phyloP scores from a whole-genome alignment of 176 grass and related monocot species.

The Oropetium thomaeum region DNA sequence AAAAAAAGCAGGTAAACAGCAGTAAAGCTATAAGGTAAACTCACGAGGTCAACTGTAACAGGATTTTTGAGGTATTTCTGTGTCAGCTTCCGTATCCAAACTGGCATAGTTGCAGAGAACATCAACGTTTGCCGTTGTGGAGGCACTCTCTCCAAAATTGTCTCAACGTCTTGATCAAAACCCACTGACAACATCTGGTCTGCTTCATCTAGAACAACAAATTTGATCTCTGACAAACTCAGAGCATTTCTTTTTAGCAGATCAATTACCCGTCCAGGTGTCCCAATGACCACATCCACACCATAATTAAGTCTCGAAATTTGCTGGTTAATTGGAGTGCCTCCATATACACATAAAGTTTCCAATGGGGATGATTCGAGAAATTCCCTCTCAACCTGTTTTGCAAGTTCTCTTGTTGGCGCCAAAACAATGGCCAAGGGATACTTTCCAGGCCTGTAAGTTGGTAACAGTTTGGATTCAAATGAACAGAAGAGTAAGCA shows the following conservation, averaged over 20 bases:
- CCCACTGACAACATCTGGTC: constrained; percentile 98
- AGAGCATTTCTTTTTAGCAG: constrained; percentile 74
- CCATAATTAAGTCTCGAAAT: constrained; percentile 65
- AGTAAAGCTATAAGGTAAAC: constrained; percentile 20
- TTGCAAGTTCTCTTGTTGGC: constrained; percentile 94
- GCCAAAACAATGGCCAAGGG: constrained; percentile 88
- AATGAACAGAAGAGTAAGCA: neutral
- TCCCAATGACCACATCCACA: constrained; percentile 91
- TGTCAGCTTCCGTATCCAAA: constrained; percentile 85
- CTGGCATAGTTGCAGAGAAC: constrained; percentile 98
- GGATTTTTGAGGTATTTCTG: constrained; percentile 72
- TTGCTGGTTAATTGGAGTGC: constrained; percentile 77
- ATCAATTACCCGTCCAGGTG: constrained; percentile 90
- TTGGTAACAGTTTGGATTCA: neutral
- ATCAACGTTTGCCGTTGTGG: constrained; percentile 72
- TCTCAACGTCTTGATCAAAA: constrained; percentile 90
- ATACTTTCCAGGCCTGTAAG: constrained; percentile 51
- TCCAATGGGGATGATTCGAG: constrained; percentile 63
- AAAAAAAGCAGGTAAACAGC: neutral
- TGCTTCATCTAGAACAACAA: constrained; percentile 97
- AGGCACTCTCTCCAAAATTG: constrained; percentile 72
- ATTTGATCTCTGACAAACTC: constrained; percentile 59
- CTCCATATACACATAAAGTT: constrained; percentile 90
- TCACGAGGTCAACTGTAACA: constrained; percentile 82
- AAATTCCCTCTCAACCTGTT: constrained; percentile 98